Base-by-base conservation (phyloP, 768 basidiomycete species). In the Pleurotus ostreatus region DNA sequence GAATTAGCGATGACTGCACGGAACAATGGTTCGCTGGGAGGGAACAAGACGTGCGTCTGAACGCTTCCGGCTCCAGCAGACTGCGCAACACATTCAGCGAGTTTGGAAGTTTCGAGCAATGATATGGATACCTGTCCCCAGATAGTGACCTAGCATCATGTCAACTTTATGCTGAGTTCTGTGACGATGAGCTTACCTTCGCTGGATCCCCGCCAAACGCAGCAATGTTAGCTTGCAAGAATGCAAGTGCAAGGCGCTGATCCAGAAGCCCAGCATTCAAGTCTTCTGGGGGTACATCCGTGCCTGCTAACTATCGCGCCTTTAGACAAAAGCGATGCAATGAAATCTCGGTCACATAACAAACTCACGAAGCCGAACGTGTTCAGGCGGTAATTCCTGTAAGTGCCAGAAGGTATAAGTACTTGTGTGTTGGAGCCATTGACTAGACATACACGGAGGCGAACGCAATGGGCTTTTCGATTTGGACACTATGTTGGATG, bases 221-320 rank as follows among this genome's bases (percentile, higher is more conserved):
- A 3, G 71, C 77, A 15, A 88, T 82, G 60, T 89, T 85, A n/a
- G 83, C 71, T 58, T 85, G 78, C 0, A 89, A 69, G 66, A 86
- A 89, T 13, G 70, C 61, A 0, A 91, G 66, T 0, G 85, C 84
- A 30, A 74, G 70, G 2, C 75, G 70, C 66, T 88, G 85, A 64
- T 90, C 88, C 38, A 70, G 71, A 12, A 88, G 68, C 12, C 86
- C 86, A 2, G 76, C 75, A 59, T 87, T 86, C 23, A 84, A 68
- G 59, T 84, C 79, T 57, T 78, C 63, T 0, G 78, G 67, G 0
- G 71, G 66, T 5, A 82, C 72, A 55, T 72, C 66, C 1, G 67
- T 55, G 55, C 82, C 83, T 1, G 83, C 69, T 23, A 84, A 69
- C 78, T 80, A 38, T 20, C 30, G 11, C 18, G n/a, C 7, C 11